Conservation (phyloP, 345 rosid species). For the Populus ilicifolia region DNA sequence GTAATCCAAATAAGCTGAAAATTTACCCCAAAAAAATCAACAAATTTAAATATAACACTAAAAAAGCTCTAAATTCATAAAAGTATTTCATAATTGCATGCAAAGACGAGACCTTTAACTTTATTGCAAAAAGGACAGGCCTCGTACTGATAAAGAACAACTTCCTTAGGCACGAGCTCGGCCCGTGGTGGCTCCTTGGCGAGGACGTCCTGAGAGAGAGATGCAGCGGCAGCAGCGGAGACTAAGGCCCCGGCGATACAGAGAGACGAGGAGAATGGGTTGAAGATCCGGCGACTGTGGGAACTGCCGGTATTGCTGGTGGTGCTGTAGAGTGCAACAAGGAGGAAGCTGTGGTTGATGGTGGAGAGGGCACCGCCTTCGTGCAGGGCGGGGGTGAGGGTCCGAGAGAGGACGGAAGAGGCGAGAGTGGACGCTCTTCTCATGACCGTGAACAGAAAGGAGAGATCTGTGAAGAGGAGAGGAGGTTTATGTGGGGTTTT, state of each 20-base stretch:
- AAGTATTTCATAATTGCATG: neutral
- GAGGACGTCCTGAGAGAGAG: conserved; percentile 28
- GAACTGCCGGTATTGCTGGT: conserved; percentile 25
- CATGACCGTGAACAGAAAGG: conserved; percentile 22
- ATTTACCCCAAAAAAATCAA: neutral
- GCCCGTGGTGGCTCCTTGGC: conserved; percentile 55
- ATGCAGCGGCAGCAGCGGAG: conserved; percentile 17
- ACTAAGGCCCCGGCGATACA: conserved; percentile 38
- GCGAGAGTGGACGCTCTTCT: conserved; percentile 36
- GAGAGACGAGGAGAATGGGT: conserved; percentile 18
- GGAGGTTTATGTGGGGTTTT: neutral
- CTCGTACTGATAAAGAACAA: conserved; percentile 86
- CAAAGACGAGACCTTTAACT: conserved; percentile 56
- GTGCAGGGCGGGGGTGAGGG: conserved; percentile 20
- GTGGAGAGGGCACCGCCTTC: conserved; percentile 13
- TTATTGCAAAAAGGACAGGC: conserved; percentile 99
- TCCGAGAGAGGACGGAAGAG: conserved; percentile 33
- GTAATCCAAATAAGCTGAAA: conserved; percentile 77
- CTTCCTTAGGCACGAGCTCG: conserved; percentile 51
- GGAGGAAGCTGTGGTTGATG: conserved; percentile 14
- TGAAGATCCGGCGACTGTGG: conserved; percentile 25
- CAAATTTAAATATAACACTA: neutral
- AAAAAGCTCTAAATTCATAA: neutral
- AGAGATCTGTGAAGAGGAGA: neutral
- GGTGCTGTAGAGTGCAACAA: conserved; percentile 32